phyloP scores from a whole-genome alignment of 306 rosid species.

The Cyamopsis tetragonoloba region DNA sequence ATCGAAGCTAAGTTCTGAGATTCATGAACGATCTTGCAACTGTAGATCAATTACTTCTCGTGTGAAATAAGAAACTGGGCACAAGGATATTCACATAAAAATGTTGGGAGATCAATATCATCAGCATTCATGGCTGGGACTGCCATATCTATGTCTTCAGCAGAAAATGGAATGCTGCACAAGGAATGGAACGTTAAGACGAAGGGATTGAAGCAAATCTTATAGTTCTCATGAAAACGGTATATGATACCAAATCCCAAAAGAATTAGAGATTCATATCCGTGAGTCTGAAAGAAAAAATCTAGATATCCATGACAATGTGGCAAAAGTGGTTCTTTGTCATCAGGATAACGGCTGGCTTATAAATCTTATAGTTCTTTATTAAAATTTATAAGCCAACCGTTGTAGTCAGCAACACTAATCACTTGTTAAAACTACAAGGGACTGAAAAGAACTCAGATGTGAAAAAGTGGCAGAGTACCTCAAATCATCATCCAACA shows the following conservation, averaged over 20 bases:
- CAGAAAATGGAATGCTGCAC: slow-evolving; percentile 91
- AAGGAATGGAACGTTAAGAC: slow-evolving; percentile 7
- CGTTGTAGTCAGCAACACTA: neutral
- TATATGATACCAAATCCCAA: neutral
- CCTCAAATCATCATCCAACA: slow-evolving; percentile 87
- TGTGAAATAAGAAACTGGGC: slow-evolving; percentile 65
- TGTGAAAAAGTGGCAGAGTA: slow-evolving; percentile 23
- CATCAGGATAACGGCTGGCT: too few species aligned
- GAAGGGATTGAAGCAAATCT: neutral
- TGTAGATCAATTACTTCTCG: slow-evolving; percentile 29
- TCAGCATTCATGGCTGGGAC: slow-evolving; percentile 71
- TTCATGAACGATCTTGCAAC: slow-evolving; percentile 2
- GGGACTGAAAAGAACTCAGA: neutral
- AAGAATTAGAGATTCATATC: neutral
- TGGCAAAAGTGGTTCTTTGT: neutral
- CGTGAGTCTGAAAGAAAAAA: neutral
- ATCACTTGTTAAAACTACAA: neutral
- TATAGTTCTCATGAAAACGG: neutral
- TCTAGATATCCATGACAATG: neutral
- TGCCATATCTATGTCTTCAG: slow-evolving; percentile 83
- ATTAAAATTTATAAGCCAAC: neutral
- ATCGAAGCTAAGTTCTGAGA: slow-evolving; percentile 4
- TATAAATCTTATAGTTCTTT: too few species aligned
- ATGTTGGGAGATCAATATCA: slow-evolving; percentile 57
- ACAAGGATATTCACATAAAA: slow-evolving; percentile 58